phyloP scores from a whole-genome alignment of 352 stramenopile genomes.

The Phytopythium cucurbitacearum region DNA sequence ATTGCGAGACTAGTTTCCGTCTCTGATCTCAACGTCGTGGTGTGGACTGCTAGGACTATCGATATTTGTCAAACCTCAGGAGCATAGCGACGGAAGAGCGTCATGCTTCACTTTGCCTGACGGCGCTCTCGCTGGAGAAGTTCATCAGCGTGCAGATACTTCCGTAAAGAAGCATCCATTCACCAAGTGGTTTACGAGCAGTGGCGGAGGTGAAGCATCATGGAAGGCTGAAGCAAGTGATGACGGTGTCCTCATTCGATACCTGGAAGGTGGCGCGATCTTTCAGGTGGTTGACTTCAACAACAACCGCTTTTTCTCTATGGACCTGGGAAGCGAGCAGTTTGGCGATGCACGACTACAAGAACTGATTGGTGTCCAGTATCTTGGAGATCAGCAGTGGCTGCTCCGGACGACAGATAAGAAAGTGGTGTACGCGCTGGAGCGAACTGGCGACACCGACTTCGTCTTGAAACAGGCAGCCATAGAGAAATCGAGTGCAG shows the following conservation, averaged over 20 bases:
- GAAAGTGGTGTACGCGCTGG: conserved; percentile 24
- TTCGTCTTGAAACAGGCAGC: conserved; percentile 30
- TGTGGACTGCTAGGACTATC: conserved; percentile 22
- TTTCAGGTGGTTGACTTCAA: conserved; percentile 52
- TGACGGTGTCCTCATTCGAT: conserved; percentile 34
- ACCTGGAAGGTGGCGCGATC: conserved; percentile 42
- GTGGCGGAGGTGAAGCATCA: conserved; percentile 13
- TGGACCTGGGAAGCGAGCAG: conserved; percentile 31
- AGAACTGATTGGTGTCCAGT: conserved; percentile 36
- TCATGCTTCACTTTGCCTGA: conserved; percentile 54
- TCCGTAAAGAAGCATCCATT: conserved; percentile 34
- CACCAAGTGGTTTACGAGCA: conserved; percentile 36
- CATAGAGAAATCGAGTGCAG: conserved; percentile 3
- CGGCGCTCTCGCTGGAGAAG: conserved; percentile 36
- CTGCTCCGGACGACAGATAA: conserved; percentile 41
- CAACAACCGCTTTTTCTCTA: conserved; percentile 31
- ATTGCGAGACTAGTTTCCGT: background rate
- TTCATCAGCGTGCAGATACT: conserved; percentile 20
- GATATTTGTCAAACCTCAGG: conserved; percentile 36
- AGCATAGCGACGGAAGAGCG: conserved; percentile 34
- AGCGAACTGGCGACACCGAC: conserved; percentile 10
- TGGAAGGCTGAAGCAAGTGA: conserved; percentile 21
- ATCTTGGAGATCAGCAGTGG: conserved; percentile 36
- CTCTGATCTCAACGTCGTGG: background rate
- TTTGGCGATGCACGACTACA: conserved; percentile 5